phyloP scores from a whole-genome alignment of 208 protist genomes.

The Crithidia brevicula region DNA sequence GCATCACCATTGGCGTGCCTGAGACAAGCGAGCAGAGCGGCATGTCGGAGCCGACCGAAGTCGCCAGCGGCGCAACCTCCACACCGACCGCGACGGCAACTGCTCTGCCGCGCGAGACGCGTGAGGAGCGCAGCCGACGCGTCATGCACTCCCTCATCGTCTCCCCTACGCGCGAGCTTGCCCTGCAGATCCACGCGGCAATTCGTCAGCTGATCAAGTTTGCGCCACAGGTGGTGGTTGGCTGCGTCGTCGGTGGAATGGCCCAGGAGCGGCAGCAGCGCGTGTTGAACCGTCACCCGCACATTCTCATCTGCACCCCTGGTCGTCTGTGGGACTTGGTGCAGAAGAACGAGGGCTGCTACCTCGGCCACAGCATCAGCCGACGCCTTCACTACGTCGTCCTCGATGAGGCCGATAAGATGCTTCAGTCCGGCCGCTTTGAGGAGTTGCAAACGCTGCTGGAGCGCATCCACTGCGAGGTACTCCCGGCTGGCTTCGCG shows the following conservation, averaged over 20 bases:
- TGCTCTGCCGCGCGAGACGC: constrained; percentile 8
- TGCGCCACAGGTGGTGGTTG: constrained; percentile 65
- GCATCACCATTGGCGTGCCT: background rate
- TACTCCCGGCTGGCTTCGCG: constrained; percentile 80
- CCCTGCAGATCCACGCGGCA: constrained; percentile 95
- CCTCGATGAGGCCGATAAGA: constrained; percentile 98
- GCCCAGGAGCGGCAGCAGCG: constrained; percentile 89
- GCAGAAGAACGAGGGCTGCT: constrained; percentile 90
- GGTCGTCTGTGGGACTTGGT: constrained; percentile 90
- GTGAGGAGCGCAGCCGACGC: constrained; percentile 21
- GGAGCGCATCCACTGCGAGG: constrained; percentile 94
- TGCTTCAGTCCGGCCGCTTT: constrained; percentile 97
- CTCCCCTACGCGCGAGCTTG: constrained; percentile 98
- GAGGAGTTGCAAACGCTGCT: constrained; percentile 98
- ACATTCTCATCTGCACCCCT: constrained; percentile 93
- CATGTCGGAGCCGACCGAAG: background rate
- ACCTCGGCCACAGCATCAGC: constrained; percentile 95
- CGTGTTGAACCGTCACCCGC: constrained; percentile 88
- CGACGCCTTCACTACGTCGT: constrained; percentile 95
- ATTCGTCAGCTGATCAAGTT: constrained; percentile 68
- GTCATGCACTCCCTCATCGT: constrained; percentile 95
- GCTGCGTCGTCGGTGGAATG: constrained; percentile 90
- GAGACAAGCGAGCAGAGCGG: background rate
- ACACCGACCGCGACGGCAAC: background rate
- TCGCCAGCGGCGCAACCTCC: background rate